Evolutionary conservation across 1,139 yeast genomes (phyloP).

Genomic region (Meyerozyma elateridarum): DNA sequence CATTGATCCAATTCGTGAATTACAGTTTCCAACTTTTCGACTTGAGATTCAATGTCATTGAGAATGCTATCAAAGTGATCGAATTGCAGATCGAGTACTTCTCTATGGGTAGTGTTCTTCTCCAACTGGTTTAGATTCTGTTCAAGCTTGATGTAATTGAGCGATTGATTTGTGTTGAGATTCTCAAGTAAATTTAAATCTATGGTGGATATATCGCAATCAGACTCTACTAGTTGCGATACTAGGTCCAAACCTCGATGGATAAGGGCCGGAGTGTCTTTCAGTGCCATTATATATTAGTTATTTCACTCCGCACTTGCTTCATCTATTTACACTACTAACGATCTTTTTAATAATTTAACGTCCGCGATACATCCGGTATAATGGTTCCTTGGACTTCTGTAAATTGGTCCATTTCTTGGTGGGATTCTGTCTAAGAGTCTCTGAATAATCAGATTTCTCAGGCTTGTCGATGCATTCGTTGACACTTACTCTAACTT

Average conservation of each 20-base stretch:
- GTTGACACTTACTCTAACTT: constrained; percentile 70
- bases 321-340: constrained; percentile 6
- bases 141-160: constrained; percentile 53
- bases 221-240: constrained; percentile 38
- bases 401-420: constrained; percentile 51
- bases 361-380: constrained; percentile 54
- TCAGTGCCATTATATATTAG: constrained; percentile 21
- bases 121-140: constrained; percentile 39
- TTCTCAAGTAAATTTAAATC: constrained; percentile 52
- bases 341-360: too few species aligned
- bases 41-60: constrained; percentile 40
- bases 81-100: constrained; percentile 27
- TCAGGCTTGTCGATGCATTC: constrained; percentile 39
- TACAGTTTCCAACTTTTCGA: constrained; percentile 41
- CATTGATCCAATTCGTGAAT: constrained; percentile 56
- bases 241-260: constrained; percentile 23
- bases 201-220: constrained; percentile 48
- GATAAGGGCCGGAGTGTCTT: constrained; percentile 28
- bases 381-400: constrained; percentile 47
- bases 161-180: constrained; percentile 53
- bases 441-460: constrained; percentile 50
- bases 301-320: constrained; percentile 5
- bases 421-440: constrained; percentile 59
- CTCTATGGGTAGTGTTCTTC: constrained; percentile 22
- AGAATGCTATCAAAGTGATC: constrained; percentile 25